Conservation (phyloP, 352 stramenopile species). For the Globisporangium paddicum region DNA sequence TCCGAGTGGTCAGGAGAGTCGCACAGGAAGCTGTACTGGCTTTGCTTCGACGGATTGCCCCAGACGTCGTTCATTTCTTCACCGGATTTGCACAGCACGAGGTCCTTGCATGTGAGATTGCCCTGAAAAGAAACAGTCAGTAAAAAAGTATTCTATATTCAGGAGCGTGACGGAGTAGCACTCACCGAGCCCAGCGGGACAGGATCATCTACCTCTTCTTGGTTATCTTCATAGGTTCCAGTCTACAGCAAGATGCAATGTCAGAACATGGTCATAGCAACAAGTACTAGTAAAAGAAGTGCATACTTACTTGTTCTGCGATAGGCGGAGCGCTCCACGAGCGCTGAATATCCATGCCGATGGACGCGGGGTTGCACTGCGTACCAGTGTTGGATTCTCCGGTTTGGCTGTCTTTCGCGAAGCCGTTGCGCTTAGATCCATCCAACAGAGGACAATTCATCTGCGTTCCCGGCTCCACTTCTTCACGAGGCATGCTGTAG, state of each 20-base stretch:
- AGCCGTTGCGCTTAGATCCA: not conserved
- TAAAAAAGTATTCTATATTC: constrained; percentile 3
- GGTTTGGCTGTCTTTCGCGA: constrained; percentile 6
- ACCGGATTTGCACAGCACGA: not conserved
- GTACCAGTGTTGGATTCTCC: not conserved
- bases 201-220: constrained; percentile 26
- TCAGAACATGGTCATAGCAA: not conserved
- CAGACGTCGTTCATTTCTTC: constrained; percentile 11
- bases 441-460: not conserved
- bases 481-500: not conserved
- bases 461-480: constrained; percentile 4
- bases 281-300: not conserved
- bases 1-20: constrained; percentile 29
- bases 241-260: not conserved
- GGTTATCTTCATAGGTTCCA: constrained; percentile 28
- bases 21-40: constrained; percentile 9
- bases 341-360: constrained; percentile 31
- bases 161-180: not conserved
- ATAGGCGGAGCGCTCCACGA: constrained; percentile 43
- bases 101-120: constrained; percentile 3
- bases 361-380: not conserved
- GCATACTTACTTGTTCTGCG: constrained; percentile 27
- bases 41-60: constrained; percentile 1
- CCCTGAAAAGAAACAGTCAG: constrained; percentile 4
- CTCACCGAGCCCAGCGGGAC: constrained; percentile 23